phyloP scores from a whole-genome alignment of 257 asterid genomes.

The Solanum commersonii region DNA sequence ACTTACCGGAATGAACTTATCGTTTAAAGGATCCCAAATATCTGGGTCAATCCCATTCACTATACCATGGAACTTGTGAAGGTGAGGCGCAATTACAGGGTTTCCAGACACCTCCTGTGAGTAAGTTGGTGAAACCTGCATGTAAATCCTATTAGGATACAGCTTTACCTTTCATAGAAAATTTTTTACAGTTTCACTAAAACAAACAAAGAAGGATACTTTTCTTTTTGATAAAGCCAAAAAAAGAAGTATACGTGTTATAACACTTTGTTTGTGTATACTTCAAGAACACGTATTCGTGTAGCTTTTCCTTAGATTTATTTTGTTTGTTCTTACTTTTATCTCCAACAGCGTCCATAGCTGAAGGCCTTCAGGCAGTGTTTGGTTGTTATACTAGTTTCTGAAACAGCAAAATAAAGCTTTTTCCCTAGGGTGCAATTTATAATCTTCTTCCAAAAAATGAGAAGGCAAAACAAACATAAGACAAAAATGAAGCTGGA shows the following conservation, averaged over 20 bases:
- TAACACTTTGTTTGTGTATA: background rate
- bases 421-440: background rate
- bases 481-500: background rate
- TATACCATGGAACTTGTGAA: constrained; percentile 90
- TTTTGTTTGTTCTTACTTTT: background rate
- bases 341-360: background rate
- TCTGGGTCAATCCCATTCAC: constrained; percentile 96
- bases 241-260: background rate
- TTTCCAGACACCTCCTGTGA: constrained; percentile 77
- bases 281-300: background rate
- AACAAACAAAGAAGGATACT: background rate
- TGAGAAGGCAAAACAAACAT: background rate
- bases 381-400: background rate
- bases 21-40: constrained; percentile 96
- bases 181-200: background rate
- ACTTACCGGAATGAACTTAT: constrained; percentile 84
- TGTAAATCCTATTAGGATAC: background rate
- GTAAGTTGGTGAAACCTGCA: constrained; percentile 95
- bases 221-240: background rate
- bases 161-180: background rate
- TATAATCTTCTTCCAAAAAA: background rate
- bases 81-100: constrained; percentile 62
- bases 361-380: background rate
- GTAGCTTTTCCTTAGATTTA: background rate
- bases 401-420: background rate